Evolutionary conservation across 495 filamentous ascomycete species (phyloP), one percentile per base, ranked within the genome.

Genomic region (Trichoderma asperelloides): DNA sequence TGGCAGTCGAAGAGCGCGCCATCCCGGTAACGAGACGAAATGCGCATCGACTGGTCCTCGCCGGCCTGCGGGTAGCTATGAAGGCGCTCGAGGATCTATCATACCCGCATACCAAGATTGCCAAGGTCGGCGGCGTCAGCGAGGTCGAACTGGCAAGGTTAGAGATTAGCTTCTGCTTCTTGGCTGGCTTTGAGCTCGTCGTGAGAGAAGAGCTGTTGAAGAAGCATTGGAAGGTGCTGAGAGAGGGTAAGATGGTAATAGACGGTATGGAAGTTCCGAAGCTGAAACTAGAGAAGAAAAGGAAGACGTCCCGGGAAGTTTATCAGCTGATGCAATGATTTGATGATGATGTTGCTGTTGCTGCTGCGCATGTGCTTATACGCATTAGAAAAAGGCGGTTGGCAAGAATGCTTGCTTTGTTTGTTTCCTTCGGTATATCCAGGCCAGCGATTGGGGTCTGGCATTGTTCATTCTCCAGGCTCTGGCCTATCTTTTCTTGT

Each of bases 51-150:
- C 80, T 98, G 28, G 79, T 97, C 21, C 84, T 98, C 11, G 94
- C 91, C 0, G 90, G 89, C 4, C 78, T 98, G 33, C 80, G 91
- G 62, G 90, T 97, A 12, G 92, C 95, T 4, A 93, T 92, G 84
- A 98, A 98, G 78, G 91, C 93, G 1, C 74, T 96, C 3, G 95
- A 98, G 72, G 95, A 98, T 74, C 81, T 92, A 27, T 89, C 87
- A 70, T 97, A 94, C 75, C 84, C 89, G 7, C 94, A 97, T 78
- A 81, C 80, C 64, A 88, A 91, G 51, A 88, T 97, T 68, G 87
- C 96, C 33, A 89, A 87, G 71, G 95, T 98, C 12, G 96, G 96
- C 16, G 95, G 95, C 2, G 92, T 98, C 37, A 90, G 84, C 70
- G 89, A 89, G 72, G 77, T 77, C 23, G 91, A 97, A 75, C 80